A percentile compares a stretch with the other conserved stretches of the same genome.
These are phyloP conservation scores for Colletotrichum truncatum DNA, from an alignment of 2,329 filamentous ascomycete genomes.

Conservation along the genomic window DNA sequence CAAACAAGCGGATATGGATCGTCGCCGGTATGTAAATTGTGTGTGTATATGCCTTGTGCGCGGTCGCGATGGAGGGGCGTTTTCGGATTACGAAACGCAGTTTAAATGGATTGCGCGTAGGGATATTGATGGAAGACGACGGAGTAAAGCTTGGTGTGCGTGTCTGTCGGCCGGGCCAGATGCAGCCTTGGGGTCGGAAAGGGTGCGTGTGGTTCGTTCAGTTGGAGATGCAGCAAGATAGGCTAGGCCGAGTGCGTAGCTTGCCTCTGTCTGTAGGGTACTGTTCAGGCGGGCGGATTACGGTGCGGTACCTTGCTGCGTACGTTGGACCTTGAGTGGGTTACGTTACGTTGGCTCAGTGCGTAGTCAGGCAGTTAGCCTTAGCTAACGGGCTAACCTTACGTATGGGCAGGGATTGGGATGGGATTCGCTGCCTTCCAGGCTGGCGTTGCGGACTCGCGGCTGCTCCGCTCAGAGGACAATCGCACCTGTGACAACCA, in stretches of 20 bases:
- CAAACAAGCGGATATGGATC: constrained; percentile 7
- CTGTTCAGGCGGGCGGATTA: not conserved
- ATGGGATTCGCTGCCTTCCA: not conserved
- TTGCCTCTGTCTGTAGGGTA: not conserved
- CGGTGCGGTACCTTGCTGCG: not conserved
- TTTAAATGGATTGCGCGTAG: constrained; percentile 17
- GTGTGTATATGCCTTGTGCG: not conserved
- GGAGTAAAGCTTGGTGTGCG: constrained; percentile 10
- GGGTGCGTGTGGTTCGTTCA: constrained; percentile 9
- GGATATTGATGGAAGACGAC: constrained; percentile 16
- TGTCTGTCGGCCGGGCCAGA: constrained; percentile 13
- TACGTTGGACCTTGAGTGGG: not conserved
- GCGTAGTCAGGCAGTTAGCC: not conserved
- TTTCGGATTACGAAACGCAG: constrained; percentile 4
- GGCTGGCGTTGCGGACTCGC: constrained; percentile 13
- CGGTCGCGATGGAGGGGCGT: constrained; percentile 1
- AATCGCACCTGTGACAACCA: not conserved
- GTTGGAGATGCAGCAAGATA: constrained; percentile 23
- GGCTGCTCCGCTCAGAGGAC: constrained; percentile 11
- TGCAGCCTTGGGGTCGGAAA: constrained; percentile 8
- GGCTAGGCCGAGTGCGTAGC: constrained; percentile 1
- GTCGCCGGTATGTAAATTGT: constrained; percentile 1
- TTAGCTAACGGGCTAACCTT: not conserved
- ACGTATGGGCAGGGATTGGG: not conserved
- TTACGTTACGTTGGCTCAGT: constrained; percentile 28